Evolutionary conservation across 106 monocot genomes (phyloP).

Genomic region (Triglochin maritima): DNA sequence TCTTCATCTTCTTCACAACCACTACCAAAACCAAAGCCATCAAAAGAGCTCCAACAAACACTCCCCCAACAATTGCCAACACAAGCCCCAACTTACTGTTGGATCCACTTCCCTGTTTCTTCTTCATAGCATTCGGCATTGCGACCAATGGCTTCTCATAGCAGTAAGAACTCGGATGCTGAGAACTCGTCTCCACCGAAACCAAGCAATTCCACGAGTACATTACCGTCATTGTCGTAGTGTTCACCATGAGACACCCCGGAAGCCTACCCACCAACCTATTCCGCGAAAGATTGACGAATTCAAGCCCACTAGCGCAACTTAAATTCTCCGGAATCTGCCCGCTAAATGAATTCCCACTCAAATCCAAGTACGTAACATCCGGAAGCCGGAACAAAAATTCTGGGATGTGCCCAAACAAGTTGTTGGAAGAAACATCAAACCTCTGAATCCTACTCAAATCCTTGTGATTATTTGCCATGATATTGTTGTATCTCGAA

Average conservation of each 20-base stretch:
- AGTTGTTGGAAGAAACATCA: slow-evolving; percentile 45
- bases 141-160: slow-evolving; percentile 54
- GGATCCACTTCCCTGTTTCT: slow-evolving; percentile 14
- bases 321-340: slow-evolving; percentile 21
- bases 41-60: slow-evolving; percentile 32
- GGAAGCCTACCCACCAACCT: slow-evolving; percentile 51
- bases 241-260: slow-evolving; percentile 33
- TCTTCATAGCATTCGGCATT: slow-evolving; percentile 19
- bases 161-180: slow-evolving; percentile 52
- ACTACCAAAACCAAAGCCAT: slow-evolving; percentile 32
- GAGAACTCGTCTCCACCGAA: slow-evolving; percentile 20
- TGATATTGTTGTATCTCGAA: too few species aligned
- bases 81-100: slow-evolving; percentile 38
- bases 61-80: slow-evolving; percentile 50
- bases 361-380: slow-evolving; percentile 42
- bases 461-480: neutral
- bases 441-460: slow-evolving; percentile 35
- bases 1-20: slow-evolving; percentile 28
- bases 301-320: slow-evolving; percentile 32
- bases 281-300: slow-evolving; percentile 58
- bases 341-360: slow-evolving; percentile 44
- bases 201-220: slow-evolving; percentile 64
- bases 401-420: slow-evolving; percentile 42
- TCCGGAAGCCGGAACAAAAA: slow-evolving; percentile 47
- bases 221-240: slow-evolving; percentile 24